Evolutionary conservation across 306 rosid species (phyloP).

Genomic region (Quercus ilex): DNA sequence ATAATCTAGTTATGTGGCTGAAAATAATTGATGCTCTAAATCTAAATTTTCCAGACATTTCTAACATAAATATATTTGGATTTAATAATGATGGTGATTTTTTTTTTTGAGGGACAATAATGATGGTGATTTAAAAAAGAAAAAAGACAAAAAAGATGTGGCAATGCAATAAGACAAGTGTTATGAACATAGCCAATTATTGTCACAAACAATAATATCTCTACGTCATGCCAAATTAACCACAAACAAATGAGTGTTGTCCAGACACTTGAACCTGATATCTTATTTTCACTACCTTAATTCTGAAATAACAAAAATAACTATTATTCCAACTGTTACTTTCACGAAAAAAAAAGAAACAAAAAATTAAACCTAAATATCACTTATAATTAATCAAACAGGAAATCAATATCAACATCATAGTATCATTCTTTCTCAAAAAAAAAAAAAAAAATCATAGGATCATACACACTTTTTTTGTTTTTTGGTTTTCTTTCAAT

Average conservation of each 20-base stretch:
- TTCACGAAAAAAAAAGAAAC: no score
- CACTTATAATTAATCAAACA: no score
- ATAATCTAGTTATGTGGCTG: not conserved
- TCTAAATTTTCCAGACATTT: not conserved
- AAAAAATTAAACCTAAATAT: no score
- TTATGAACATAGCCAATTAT: not conserved
- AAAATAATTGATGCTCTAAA: not conserved
- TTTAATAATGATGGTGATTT: not conserved
- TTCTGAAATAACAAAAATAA: not conserved
- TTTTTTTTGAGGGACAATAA: not conserved
- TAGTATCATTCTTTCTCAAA: no score
- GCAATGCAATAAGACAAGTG: not conserved
- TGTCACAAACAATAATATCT: not conserved
- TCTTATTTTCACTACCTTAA: not conserved
- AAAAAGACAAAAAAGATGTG: not conserved
- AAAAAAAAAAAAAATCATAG: no score
- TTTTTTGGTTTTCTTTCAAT: no score
- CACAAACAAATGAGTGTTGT: no score
- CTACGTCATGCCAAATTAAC: not conserved
- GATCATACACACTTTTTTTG: no score
- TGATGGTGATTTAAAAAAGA: not conserved
- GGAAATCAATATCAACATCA: no score
- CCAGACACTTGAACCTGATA: not conserved
- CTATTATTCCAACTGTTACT: no score
- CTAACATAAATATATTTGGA: no score